These are phyloP conservation scores for Tephrocybe sp. DNA, from an alignment of 768 basidiomycete species.

Conservation along the genomic window DNA sequence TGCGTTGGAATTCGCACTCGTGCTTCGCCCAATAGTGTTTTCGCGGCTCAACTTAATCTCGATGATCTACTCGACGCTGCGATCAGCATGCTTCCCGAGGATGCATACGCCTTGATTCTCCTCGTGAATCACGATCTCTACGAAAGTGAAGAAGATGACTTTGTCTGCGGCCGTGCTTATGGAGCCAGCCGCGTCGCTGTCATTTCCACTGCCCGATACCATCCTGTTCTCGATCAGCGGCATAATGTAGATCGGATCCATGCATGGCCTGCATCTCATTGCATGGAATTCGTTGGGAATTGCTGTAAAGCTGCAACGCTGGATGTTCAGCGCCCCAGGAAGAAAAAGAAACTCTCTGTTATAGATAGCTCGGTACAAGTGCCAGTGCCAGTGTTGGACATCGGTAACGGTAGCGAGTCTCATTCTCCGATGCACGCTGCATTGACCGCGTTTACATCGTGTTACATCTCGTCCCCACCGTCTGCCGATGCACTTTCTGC, in stretches of 20 bases:
- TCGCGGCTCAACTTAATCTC: slow-evolving; percentile 30
- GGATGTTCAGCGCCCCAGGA: slow-evolving; percentile 5
- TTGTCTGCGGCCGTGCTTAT: slow-evolving; percentile 37
- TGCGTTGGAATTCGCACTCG: slow-evolving; percentile 31
- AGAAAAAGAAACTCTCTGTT: slow-evolving; percentile 11
- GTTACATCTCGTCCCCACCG: slow-evolving; percentile 9
- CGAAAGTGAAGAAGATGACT: slow-evolving; percentile 32
- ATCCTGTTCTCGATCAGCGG: slow-evolving; percentile 27
- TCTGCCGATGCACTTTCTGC: slow-evolving; percentile 17
- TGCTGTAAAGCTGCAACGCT: slow-evolving; percentile 9
- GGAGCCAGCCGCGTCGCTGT: slow-evolving; percentile 37
- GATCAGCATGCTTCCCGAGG: slow-evolving; percentile 28
- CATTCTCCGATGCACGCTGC: slow-evolving; percentile 4
- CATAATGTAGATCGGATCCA: slow-evolving; percentile 29
- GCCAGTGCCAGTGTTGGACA: background rate
- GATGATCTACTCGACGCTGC: slow-evolving; percentile 35
- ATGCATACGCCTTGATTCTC: slow-evolving; percentile 32
- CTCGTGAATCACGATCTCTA: slow-evolving; percentile 33
- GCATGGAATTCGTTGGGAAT: slow-evolving; percentile 21
- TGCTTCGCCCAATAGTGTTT: slow-evolving; percentile 22
- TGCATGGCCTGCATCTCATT: slow-evolving; percentile 36
- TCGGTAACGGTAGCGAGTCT: too few species aligned
- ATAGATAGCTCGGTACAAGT: background rate
- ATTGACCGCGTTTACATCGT: background rate
- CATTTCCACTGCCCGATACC: slow-evolving; percentile 32